Base-by-base conservation (phyloP, 2,329 filamentous ascomycete genomes). In the Huntiella omanensis region DNA sequence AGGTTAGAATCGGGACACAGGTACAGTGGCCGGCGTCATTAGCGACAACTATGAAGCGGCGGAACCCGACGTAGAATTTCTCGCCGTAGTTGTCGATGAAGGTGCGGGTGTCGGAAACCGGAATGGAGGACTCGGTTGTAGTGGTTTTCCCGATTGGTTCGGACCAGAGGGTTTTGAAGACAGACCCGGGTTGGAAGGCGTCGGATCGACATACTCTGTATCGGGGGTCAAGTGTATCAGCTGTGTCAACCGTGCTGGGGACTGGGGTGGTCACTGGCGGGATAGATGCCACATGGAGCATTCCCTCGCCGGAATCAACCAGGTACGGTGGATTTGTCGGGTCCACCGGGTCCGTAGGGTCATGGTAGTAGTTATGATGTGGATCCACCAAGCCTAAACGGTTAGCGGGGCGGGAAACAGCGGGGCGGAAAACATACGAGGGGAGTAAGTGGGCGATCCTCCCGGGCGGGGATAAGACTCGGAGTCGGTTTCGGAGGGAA, bases 1-100 rank as follows among this genome's bases (percentile, higher is more conserved):
- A 75, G 0, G 71, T 74, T 16, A 69, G 58, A 43, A 76, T 73
- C 1, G 71, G 70, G 10, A 75, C 67, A 60, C 71, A 74, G 17
- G 64, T 67, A 50, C 66, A 70, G 50, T 73, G 68, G 2, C 71
- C 71, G 13, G 64, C 60, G 19, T 69, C 65, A 42, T 65, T 70
- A 1, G 60, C 64, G 12, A 73, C 60, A 3, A 75, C 65, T 36
- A 76, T 66, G 47, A 75, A 75, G 3, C 71, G 66, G 4, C 71
- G 64, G 46, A 70, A 66, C 1, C 68, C 67, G 13, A 66, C 58
- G 49, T 68, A 68, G 37, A 72, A 66, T 11, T 56, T 58, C 6
- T 60, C 59, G 11, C 58, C 56, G 39, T 58, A 58, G 32, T 56
- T 55, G 32, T 61, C 61, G 41, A 57, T 58, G 16, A 59, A 58